These are phyloP conservation scores for Pestalotiopsis sp. DNA, from an alignment of 2,329 filamentous ascomycete species.

Conservation along the genomic window DNA sequence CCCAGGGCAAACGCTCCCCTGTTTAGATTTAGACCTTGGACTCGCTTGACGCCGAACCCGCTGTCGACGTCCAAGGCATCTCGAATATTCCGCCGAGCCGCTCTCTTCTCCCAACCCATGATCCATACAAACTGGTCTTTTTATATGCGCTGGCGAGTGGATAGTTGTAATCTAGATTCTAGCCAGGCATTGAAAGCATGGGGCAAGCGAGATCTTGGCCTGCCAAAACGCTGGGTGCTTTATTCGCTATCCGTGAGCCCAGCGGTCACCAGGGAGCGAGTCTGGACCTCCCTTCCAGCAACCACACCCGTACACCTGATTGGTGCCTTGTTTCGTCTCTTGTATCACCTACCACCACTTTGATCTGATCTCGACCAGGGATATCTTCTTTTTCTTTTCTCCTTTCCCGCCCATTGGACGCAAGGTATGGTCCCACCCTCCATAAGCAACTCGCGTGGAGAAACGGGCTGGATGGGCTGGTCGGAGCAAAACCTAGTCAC, in stretches of 20 bases:
- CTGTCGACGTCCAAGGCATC: background rate
- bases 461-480: background rate
- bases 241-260: background rate
- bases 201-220: background rate
- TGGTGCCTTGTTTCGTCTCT: slow-evolving; percentile 12
- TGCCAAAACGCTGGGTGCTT: background rate
- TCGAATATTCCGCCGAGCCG: background rate
- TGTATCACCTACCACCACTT: background rate
- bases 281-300: background rate
- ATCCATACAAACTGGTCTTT: background rate
- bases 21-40: background rate
- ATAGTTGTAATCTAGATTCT: background rate
- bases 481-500: background rate
- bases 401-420: background rate
- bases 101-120: background rate
- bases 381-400: background rate
- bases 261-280: background rate
- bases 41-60: background rate
- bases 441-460: background rate
- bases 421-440: background rate
- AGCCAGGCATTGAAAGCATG: background rate
- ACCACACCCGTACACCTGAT: background rate
- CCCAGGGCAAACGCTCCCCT: background rate
- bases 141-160: background rate
- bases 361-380: slow-evolving; percentile 7